A percentile compares a stretch with the other conserved stretches of the same genome.
These are phyloP conservation scores for Xylaria sp. DNA, from an alignment of 495 filamentous ascomycete species.

Conservation along the genomic window DNA sequence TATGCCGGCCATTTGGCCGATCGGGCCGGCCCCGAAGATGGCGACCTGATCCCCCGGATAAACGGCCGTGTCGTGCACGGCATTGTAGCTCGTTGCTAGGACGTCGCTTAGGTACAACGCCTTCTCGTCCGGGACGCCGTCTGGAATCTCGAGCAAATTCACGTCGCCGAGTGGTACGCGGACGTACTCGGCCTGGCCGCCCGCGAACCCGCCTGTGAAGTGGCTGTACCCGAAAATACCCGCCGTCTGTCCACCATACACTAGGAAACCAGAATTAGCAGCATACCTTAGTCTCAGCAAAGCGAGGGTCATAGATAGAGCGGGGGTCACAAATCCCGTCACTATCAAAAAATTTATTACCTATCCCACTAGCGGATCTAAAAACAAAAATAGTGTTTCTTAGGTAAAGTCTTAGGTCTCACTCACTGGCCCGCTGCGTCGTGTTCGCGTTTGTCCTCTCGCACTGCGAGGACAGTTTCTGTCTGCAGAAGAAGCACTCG, in stretches of 20 bases:
- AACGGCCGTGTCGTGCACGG: conserved; percentile 84
- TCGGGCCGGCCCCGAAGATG: conserved; percentile 79
- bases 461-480: conserved; percentile 78
- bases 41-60: conserved; percentile 80
- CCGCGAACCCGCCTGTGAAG: conserved; percentile 88
- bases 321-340: no score
- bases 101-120: conserved; percentile 84
- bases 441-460: conserved; percentile 78
- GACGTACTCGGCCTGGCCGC: conserved; percentile 88
- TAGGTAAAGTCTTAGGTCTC: background rate
- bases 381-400: background rate
- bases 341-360: no score
- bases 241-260: conserved; percentile 77
- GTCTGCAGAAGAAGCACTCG: conserved; percentile 76
- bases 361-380: background rate
- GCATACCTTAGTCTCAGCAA: background rate
- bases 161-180: conserved; percentile 83
- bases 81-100: conserved; percentile 78
- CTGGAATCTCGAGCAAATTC: conserved; percentile 81
- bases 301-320: background rate
- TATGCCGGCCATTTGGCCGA: conserved; percentile 81
- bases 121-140: conserved; percentile 86
- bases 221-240: conserved; percentile 78
- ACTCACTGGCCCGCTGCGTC: conserved; percentile 58
- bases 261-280: conserved; percentile 30